A percentile compares a stretch with the other conserved stretches of the same genome.
Conservation (phyloP, 2,329 filamentous ascomycete species). For the Pseudocercospora pini-densiflorae region DNA sequence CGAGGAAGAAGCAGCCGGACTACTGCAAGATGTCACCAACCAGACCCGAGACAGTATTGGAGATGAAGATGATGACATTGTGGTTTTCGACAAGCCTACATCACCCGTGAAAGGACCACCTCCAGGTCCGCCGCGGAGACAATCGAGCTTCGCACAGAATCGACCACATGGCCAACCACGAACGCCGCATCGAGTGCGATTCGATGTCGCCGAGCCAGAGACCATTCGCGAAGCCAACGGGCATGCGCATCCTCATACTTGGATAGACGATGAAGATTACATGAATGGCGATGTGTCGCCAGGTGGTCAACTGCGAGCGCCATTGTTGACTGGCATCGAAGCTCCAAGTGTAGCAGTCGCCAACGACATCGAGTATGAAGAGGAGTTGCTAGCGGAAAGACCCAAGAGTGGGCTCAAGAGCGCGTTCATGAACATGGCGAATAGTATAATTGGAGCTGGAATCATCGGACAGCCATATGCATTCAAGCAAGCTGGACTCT, state of each 20-base stretch:
- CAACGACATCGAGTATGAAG: constrained; percentile 57
- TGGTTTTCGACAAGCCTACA: constrained; percentile 22
- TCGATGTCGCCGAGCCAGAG: constrained; percentile 58
- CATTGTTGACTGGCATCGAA: constrained; percentile 81
- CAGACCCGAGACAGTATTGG: background rate
- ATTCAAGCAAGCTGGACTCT: constrained; percentile 86
- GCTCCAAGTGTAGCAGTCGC: constrained; percentile 77
- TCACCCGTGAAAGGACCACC: constrained; percentile 11
- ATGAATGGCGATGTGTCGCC: constrained; percentile 47
- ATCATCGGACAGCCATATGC: constrained; percentile 89
- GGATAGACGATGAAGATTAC: constrained; percentile 67
- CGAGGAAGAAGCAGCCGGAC: constrained; percentile 35
- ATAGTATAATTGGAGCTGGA: constrained; percentile 85
- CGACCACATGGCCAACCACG: constrained; percentile 59
- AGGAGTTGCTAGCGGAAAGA: constrained; percentile 65
- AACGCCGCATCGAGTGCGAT: constrained; percentile 75
- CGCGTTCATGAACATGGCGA: constrained; percentile 99
- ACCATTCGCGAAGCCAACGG: constrained; percentile 32
- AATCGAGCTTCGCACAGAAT: constrained; percentile 53
- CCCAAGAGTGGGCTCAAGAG: constrained; percentile 84
- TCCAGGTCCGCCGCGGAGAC: constrained; percentile 31
- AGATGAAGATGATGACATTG: constrained; percentile 27
- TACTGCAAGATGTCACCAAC: constrained; percentile 31
- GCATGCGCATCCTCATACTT: constrained; percentile 35
- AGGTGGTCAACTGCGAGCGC: constrained; percentile 58